A percentile compares a stretch with the other conserved stretches of the same genome.
Evolutionary conservation across 176 grass and related monocot species (phyloP).

Genomic region (Lolium multiflorum): DNA sequence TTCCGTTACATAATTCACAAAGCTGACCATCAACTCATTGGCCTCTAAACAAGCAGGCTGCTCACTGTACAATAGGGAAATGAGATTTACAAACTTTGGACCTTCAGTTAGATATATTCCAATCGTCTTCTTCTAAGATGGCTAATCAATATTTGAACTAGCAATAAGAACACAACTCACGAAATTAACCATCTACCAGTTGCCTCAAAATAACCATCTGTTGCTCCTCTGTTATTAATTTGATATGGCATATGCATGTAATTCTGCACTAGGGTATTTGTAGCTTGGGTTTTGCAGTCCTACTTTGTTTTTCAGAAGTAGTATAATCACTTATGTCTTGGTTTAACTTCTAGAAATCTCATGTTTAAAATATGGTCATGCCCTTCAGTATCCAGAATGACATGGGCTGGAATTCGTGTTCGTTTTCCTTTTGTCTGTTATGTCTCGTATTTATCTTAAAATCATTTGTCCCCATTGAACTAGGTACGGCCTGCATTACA

Average conservation of each 20-base stretch:
- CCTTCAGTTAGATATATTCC: too few relatives aligned
- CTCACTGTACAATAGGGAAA: background rate
- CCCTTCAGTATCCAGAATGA: constrained; percentile 10
- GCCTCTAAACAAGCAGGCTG: background rate
- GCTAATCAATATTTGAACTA: constrained; percentile 29
- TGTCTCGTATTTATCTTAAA: constrained; percentile 14
- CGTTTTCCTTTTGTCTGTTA: background rate
- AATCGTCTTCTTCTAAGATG: background rate
- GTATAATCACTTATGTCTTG: background rate
- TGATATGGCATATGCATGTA: constrained; percentile 7
- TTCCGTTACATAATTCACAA: background rate
- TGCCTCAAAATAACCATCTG: background rate
- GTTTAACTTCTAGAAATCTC: constrained; percentile 4
- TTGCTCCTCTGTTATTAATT: background rate
- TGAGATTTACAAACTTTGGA: background rate
- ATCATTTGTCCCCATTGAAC: constrained; percentile 2
- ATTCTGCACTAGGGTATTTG: background rate
- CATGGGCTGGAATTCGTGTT: constrained; percentile 8
- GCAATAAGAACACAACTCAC: background rate
- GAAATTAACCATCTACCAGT: background rate
- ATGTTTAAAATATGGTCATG: background rate
- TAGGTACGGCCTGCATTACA: constrained; percentile 10
- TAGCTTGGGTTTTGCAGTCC: background rate
- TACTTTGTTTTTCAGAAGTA: constrained; percentile 6
- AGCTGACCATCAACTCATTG: background rate